Conservation (phyloP, 768 basidiomycete species). For the Podaxis sp. region DNA sequence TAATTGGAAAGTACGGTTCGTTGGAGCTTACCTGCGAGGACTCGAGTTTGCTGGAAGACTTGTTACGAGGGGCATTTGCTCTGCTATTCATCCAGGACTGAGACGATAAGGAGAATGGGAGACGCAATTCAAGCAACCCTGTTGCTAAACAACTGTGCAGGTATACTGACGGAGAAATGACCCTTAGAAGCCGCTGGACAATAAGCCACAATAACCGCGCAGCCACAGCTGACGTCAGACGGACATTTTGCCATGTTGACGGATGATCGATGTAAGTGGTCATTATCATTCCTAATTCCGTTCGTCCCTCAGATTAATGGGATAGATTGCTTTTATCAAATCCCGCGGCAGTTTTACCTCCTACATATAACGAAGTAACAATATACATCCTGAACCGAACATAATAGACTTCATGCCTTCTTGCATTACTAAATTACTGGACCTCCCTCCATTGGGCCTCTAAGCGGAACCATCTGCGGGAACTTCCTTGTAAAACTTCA, state of each 20-base stretch:
- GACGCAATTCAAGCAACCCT: neutral
- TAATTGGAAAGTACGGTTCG: too few relatives aligned
- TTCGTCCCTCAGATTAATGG: too few relatives aligned
- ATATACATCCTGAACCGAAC: neutral
- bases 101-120: neutral
- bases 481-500: conserved; percentile 74
- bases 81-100: neutral
- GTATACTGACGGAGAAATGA: neutral
- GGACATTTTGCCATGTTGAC: neutral
- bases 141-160: neutral
- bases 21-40: conserved; percentile 20
- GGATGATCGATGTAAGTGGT: neutral
- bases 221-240: neutral
- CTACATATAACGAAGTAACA: neutral
- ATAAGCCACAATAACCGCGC: neutral
- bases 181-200: neutral
- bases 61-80: conserved; percentile 23
- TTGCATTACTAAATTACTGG: neutral
- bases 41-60: conserved; percentile 16
- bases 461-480: conserved; percentile 20
- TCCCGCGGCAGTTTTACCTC: neutral
- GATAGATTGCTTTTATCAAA: neutral
- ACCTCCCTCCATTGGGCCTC: neutral
- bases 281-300: neutral
- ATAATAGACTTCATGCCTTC: neutral